Conservation (phyloP, 495 filamentous ascomycete genomes). For the Neurospora cerealis region DNA sequence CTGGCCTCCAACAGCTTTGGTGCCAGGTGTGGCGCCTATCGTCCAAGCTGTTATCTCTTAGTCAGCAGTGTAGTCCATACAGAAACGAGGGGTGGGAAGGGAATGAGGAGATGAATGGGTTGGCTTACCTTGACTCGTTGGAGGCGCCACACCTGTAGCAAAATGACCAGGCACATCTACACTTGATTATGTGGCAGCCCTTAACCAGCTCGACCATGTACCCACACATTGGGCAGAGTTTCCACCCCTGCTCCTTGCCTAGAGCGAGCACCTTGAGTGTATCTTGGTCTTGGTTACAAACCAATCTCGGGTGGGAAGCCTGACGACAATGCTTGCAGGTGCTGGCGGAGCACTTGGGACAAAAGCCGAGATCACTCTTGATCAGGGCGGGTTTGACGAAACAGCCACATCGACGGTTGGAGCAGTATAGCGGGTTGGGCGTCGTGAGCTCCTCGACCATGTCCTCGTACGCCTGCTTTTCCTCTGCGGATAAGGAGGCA, state of each 20-base stretch:
- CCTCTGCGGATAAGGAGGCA: background rate
- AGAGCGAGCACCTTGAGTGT: background rate
- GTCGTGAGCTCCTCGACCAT: background rate
- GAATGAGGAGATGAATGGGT: background rate
- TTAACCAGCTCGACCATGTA: background rate
- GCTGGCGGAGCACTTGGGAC: background rate
- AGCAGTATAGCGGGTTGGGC: constrained; percentile 1
- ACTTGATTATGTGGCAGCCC: constrained; percentile 1
- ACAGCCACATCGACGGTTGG: background rate
- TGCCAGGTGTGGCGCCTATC: background rate
- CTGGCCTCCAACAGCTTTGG: background rate
- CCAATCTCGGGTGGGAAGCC: background rate
- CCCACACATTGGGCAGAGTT: background rate
- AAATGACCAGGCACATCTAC: constrained; percentile 3
- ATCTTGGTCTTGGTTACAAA: constrained; percentile 3
- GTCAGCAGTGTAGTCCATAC: background rate
- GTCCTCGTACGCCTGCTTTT: background rate
- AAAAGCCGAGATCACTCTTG: background rate
- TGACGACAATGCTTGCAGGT: constrained; percentile 1
- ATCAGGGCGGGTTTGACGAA: background rate
- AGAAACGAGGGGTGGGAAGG: background rate
- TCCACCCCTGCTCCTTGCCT: constrained; percentile 1
- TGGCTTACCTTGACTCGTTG: background rate
- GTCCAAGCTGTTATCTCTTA: background rate
- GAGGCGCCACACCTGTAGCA: background rate